Evolutionary conservation across 257 asterid genomes (phyloP), one percentile per base, ranked within the genome.

Genomic region (Plectranthus barbatus): DNA sequence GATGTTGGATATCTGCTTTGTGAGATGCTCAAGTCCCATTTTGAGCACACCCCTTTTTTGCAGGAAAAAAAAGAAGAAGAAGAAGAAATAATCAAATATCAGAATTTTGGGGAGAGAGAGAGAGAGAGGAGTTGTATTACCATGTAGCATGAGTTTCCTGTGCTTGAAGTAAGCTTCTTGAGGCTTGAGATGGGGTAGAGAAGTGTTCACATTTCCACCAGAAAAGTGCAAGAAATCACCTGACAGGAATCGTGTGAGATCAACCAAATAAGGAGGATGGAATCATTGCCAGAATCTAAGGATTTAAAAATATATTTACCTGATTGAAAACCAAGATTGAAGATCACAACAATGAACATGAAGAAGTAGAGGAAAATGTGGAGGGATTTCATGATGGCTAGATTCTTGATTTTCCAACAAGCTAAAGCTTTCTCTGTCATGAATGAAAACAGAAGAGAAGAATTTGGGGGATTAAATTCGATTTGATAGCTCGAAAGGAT

Each of bases 1-100:
- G 81, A 23, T 2, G 72, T 76, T 61, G 84, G 76, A 67, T 71
- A 76, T 50, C 40, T 77, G 83, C 94, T 80, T 12, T 80, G 86
- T 13, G 86, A 81, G 14, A 85, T 79, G 76, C 90, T 83, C 71
- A 85, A 76, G 64, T 83, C 87, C 78, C 86, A 73, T 42, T 67
- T 62, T 41, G 80, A 50, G 52, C 88, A 84, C 44, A 6, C 20
- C 24, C 79, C 86, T 76, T 51, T 39, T 19, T n/a, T n/a, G n/a
- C n/a, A n/a, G n/a, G n/a, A n/a, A n/a, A n/a, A n/a, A n/a, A n/a
- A n/a, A n/a, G n/a, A n/a, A n/a, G n/a, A n/a, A n/a, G n/a, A 56
- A 36, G 37, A 49, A 11, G 6, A 49, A 19, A 20, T 24, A 29
- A 4, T 5, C n/a, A 42, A 7, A 39, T 0, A 49, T 52, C 53